phyloP scores from a whole-genome alignment of 1,284 basidiomycete species.

The Microstroma glucosiphilum region DNA sequence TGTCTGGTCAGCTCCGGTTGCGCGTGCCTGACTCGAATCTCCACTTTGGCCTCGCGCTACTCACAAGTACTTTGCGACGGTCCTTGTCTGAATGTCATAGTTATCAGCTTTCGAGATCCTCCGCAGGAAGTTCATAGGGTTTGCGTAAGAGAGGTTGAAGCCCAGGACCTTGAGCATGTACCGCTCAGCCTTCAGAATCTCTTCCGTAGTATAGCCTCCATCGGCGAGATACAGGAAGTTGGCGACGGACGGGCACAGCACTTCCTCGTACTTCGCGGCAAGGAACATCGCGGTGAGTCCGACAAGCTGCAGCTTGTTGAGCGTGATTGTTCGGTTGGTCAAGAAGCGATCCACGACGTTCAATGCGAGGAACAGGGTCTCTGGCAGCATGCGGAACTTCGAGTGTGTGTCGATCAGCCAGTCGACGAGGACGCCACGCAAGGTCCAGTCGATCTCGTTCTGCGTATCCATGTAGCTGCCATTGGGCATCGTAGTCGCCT shows the following conservation, averaged over 20 bases:
- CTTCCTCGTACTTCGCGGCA: slow-evolving; percentile 92
- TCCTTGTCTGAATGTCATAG: slow-evolving; percentile 74
- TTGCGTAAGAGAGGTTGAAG: slow-evolving; percentile 87
- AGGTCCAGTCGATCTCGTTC: slow-evolving; percentile 45
- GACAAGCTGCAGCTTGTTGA: slow-evolving; percentile 89
- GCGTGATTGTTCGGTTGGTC: slow-evolving; percentile 77
- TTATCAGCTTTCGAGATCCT: slow-evolving; percentile 55
- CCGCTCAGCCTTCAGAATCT: slow-evolving; percentile 64
- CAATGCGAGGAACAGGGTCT: slow-evolving; percentile 88
- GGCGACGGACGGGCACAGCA: slow-evolving; percentile 77
- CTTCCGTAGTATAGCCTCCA: slow-evolving; percentile 44
- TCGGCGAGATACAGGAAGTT: slow-evolving; percentile 64
- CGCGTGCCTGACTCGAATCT: background rate
- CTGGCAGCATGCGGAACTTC: slow-evolving; percentile 86
- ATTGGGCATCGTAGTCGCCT: slow-evolving; percentile 41
- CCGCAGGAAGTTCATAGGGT: slow-evolving; percentile 85
- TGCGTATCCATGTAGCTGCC: slow-evolving; percentile 45
- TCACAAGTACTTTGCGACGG: slow-evolving; percentile 66
- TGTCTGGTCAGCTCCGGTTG: background rate
- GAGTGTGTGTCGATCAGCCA: slow-evolving; percentile 95
- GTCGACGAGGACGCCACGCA: slow-evolving; percentile 82
- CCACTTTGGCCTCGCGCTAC: background rate
- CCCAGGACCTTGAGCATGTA: slow-evolving; percentile 86
- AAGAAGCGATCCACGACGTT: slow-evolving; percentile 98
- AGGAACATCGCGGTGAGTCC: slow-evolving; percentile 91